Evolutionary conservation across 192 early-diverging fungal genomes (phyloP).

Genomic region (Blastocladiella britannica): DNA sequence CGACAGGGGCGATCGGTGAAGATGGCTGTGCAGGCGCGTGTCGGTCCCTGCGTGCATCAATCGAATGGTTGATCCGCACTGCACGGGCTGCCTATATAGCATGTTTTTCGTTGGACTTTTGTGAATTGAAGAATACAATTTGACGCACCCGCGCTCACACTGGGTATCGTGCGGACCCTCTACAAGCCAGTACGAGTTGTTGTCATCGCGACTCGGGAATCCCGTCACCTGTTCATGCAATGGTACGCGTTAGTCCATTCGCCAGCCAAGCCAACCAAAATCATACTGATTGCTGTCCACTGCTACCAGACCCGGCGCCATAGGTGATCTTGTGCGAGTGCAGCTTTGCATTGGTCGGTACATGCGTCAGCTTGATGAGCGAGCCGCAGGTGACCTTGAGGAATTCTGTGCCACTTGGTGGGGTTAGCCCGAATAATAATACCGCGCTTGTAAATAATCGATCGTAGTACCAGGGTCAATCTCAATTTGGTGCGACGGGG

Average conservation of each 20-base stretch:
- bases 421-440: too few species aligned
- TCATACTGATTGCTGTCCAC: neutral
- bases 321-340: slow-evolving; percentile 33
- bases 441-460: too few species aligned
- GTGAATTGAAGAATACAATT: too few species aligned
- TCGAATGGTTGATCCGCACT: neutral
- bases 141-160: neutral
- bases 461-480: too few species aligned
- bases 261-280: slow-evolving; percentile 4
- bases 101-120: neutral
- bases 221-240: slow-evolving; percentile 39
- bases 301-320: slow-evolving; percentile 12
- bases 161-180: neutral
- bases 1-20: neutral
- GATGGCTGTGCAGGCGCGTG: neutral
- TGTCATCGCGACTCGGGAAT: slow-evolving; percentile 17
- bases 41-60: neutral
- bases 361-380: slow-evolving; percentile 23
- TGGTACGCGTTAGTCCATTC: too few species aligned
- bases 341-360: slow-evolving; percentile 17
- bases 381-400: slow-evolving; percentile 24
- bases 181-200: slow-evolving; percentile 15
- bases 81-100: neutral
- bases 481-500: too few species aligned
- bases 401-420: too few species aligned